A percentile compares a stretch with the other conserved stretches of the same genome.
Conservation (phyloP, 257 asterid genomes). For the Henckelia pumila region DNA sequence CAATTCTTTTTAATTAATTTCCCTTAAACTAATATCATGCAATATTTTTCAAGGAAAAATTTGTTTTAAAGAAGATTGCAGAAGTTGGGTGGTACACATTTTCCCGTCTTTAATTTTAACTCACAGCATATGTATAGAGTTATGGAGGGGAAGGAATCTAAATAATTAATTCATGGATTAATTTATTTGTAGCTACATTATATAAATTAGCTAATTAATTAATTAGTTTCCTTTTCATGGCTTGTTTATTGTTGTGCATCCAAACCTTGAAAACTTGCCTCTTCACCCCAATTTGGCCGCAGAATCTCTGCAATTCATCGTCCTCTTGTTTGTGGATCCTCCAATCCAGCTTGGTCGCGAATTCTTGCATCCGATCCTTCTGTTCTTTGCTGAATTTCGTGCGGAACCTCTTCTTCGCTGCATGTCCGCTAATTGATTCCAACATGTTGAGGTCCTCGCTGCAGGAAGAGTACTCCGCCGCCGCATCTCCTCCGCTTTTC, state of each 20-base stretch:
- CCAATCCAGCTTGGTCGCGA: slow-evolving; percentile 63
- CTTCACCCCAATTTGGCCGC: slow-evolving; percentile 52
- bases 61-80: too few species aligned
- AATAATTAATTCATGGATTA: too few species aligned
- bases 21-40: too few species aligned
- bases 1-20: too few species aligned
- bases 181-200: too few species aligned
- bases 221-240: slow-evolving; percentile 53
- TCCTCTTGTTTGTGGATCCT: slow-evolving; percentile 62
- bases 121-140: too few species aligned
- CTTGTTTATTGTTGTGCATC: slow-evolving; percentile 87
- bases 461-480: slow-evolving; percentile 62
- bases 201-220: too few species aligned
- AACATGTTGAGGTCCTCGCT: slow-evolving; percentile 56
- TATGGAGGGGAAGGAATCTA: too few species aligned
- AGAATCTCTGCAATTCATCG: slow-evolving; percentile 44
- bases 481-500: slow-evolving; percentile 29
- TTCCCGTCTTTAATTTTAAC: too few species aligned
- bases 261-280: slow-evolving; percentile 81
- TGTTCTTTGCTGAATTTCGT: slow-evolving; percentile 63
- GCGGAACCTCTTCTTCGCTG: slow-evolving; percentile 24
- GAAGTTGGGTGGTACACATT: too few species aligned
- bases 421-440: slow-evolving; percentile 23
- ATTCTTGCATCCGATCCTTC: slow-evolving; percentile 59
- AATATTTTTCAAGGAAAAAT: too few species aligned